Evolutionary conservation across 305 asterid species (phyloP), one percentile per base, ranked within the genome.

Genomic region (Rubia peregrina): DNA sequence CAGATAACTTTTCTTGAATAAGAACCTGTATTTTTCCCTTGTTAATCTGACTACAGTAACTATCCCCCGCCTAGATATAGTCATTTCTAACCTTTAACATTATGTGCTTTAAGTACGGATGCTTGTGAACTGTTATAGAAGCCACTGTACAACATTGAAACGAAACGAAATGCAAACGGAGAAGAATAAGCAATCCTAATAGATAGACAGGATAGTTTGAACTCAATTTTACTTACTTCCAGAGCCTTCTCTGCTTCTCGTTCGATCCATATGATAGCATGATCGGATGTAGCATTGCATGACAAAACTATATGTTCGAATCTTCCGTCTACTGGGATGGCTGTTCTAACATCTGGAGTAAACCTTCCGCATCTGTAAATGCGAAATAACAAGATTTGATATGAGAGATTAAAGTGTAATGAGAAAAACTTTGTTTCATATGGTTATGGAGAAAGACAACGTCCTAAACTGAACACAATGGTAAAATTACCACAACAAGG

Each of bases 281-380:
- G 98, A 84, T 93, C 98, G 51, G 98, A 84, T 48, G 91, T 93
- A 60, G 94, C 95, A 40, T 93, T 87, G 86, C 95, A 84, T 33
- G 98, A 90, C 76, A 93, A 78, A 57, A 93, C 98, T 41, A 93
- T 93, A 75, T 93, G 98, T 75, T 93, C 97, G 41, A 93, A 93
- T 80, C 98, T 87, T 76, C 95, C 98, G 65, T 93, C 97, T 75
- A 93, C 97, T 0, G 97, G 98, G 65, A 93, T 93, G 65, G 97
- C 96, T 61, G 98, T 90, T 83, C 96, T 84, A 63, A 90, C 96
- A 75, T 86, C 95, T n/a, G 98, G 98, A 71, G 98, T 95, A 74
- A 65, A 90, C 82, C 98, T 89, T 76, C 97, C 98, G 77, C 98
- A 93, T 80, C 97, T 90, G 83, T 65, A 38, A 60, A 67, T 68